Evolutionary conservation across 23 red algal genomes (phyloP), one percentile per base, ranked within the genome.

Genomic region (Gracilariopsis chorda): DNA sequence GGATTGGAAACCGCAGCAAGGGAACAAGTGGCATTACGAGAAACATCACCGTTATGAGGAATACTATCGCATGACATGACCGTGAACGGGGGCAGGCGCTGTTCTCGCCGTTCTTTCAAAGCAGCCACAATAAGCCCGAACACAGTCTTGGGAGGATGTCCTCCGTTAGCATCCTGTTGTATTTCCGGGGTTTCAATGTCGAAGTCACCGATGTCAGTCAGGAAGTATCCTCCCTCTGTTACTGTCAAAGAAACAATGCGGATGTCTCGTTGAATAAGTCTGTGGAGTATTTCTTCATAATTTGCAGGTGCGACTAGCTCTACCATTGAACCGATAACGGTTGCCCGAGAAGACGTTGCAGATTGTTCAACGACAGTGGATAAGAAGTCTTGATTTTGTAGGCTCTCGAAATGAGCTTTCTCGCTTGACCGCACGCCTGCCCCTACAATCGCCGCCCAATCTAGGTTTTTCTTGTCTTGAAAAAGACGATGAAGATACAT

Each of bases 11-110:
- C 40, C 9, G 28, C 28, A 33, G 86, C 86, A 28, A 90, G 64
- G 8, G 65, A 51, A 9, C 48, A 51, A 7, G 60, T 71, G 5
- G 72, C 70, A 34, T 68, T 70, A n/a, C 45, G 42, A 12, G 73
- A 19, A 29, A 78, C 72, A 30, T 25, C 69, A 16, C 86, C 86
- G 47, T 90, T 90, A 48, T 29, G 33, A 40, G 86, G 64, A 11
- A 90, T 46, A 71, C 78, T 90, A 35, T 90, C 86, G 39, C 86
- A 90, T 21, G 65, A 77, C 33, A 90, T 44, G 12, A 90, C 71
- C 14, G 71, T 79, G 25, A 90, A 77, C 4, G 65, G 65, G 0
- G 14, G 48, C 11, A 48, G n/a, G 12, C 5, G 34, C 19, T 73
- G 36, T 14, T 55, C 45, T 25, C 86, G 69, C 7, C 86, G 44